These are phyloP conservation scores for Neocucurbitaria cava DNA, from an alignment of 2,329 filamentous ascomycete species.

Conservation along the genomic window DNA sequence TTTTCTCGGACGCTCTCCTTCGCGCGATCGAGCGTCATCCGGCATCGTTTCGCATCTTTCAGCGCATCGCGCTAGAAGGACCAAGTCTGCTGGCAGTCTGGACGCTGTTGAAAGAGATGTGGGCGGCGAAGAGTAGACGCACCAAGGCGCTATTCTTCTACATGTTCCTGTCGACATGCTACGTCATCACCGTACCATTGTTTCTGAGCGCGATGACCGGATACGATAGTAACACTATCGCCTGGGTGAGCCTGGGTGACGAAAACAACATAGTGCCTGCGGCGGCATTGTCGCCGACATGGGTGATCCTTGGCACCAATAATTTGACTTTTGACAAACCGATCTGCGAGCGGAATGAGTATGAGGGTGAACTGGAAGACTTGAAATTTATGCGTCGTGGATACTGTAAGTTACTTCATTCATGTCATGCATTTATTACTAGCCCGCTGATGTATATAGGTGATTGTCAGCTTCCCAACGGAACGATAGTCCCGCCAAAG, in stretches of 20 bases:
- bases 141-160: constrained; percentile 37
- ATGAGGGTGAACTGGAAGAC: background rate
- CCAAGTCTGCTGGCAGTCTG: constrained; percentile 28
- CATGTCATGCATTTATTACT: background rate
- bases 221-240: constrained; percentile 38
- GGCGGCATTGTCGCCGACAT: constrained; percentile 8
- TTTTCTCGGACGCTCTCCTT: constrained; percentile 45
- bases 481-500: constrained; percentile 15
- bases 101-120: constrained; percentile 36
- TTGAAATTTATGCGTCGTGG: background rate
- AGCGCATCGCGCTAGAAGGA: constrained; percentile 39
- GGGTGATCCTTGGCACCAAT: constrained; percentile 10
- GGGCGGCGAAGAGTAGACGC: constrained; percentile 26
- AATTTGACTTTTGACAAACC: constrained; percentile 21
- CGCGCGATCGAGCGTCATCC: constrained; percentile 44
- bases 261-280: constrained; percentile 37
- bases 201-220: constrained; percentile 48
- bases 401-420: background rate
- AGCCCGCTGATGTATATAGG: constrained; percentile 7
- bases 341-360: constrained; percentile 5
- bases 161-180: constrained; percentile 38
- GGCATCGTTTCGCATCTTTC: constrained; percentile 44
- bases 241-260: constrained; percentile 35
- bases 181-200: constrained; percentile 42
- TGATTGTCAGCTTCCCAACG: constrained; percentile 29